A percentile compares a stretch with the other conserved stretches of the same genome.
Evolutionary conservation across 164 flowering plant genomes (phyloP).

Genomic region (Umbilicus rupestris): DNA sequence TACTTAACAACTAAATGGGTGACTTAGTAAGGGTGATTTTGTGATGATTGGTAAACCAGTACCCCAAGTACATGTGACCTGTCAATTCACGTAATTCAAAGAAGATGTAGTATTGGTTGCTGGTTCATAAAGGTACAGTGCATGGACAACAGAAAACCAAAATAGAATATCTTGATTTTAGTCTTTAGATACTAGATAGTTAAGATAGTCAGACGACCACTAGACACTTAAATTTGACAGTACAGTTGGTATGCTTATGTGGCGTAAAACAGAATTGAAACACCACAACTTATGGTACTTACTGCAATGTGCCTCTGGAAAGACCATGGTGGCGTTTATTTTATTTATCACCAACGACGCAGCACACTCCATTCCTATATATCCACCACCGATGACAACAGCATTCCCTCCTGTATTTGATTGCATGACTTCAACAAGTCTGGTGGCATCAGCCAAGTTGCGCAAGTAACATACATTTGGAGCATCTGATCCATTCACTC

Average conservation of each 20-base stretch:
- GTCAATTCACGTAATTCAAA: neutral
- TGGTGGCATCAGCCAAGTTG: constrained; percentile 78
- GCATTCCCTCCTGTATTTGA: constrained; percentile 73
- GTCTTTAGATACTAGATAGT: neutral
- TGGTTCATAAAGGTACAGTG: neutral
- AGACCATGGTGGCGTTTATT: constrained; percentile 88
- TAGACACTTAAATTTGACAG: neutral
- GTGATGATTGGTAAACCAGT: neutral
- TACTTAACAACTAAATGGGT: neutral
- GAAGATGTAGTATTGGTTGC: neutral
- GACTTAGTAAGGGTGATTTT: too few species aligned
- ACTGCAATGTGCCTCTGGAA: constrained; percentile 95
- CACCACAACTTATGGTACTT: constrained; percentile 20
- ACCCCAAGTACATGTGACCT: neutral
- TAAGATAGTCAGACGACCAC: neutral
- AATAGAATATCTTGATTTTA: neutral
- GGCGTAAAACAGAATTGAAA: neutral
- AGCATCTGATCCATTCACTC: constrained; percentile 79
- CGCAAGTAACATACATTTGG: constrained; percentile 88
- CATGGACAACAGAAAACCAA: neutral
- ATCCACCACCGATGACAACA: constrained; percentile 95
- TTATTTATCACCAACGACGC: constrained; percentile 84
- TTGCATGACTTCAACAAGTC: constrained; percentile 65
- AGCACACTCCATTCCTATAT: constrained; percentile 98
- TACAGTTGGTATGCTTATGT: neutral